phyloP scores from a whole-genome alignment of 805 yeast genomes.

The Saccharomycopsis sp. region DNA sequence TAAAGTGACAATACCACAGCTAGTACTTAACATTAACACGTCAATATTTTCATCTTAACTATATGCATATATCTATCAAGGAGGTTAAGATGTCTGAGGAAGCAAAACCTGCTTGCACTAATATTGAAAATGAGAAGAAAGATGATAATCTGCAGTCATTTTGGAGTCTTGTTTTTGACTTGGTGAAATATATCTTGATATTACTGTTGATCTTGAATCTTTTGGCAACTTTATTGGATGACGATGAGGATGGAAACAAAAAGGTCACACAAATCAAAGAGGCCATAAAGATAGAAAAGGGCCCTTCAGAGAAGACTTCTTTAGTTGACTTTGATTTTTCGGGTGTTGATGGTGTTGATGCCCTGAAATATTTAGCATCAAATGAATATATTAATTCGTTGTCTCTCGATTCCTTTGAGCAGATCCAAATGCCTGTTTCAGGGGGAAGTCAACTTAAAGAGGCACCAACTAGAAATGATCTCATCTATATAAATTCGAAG shows the following conservation, averaged over 20 bases:
- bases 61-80: too few relatives aligned
- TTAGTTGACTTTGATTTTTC: not conserved
- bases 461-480: conserved; percentile 14
- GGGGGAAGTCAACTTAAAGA: not conserved
- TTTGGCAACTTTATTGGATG: not conserved
- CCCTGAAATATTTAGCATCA: conserved; percentile 4
- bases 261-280: not conserved
- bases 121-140: not conserved
- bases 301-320: not conserved
- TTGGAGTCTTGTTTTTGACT: not conserved
- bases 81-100: not conserved
- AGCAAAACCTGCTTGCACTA: not conserved
- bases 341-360: conserved; percentile 3
- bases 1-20: too few relatives aligned
- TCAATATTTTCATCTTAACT: not conserved
- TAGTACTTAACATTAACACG: not conserved
- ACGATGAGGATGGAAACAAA: not conserved
- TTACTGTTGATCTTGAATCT: not conserved
- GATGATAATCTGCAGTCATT: not conserved
- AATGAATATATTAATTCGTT: conserved; percentile 8
- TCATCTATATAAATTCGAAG: conserved; percentile 14
- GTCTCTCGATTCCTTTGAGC: not conserved
- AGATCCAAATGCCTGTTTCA: conserved; percentile 4
- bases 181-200: not conserved
- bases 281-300: not conserved